Evolutionary conservation across 148 eudicot genomes (phyloP), one percentile per base, ranked within the genome.

Genomic region (Rhododendron kiyosumense): DNA sequence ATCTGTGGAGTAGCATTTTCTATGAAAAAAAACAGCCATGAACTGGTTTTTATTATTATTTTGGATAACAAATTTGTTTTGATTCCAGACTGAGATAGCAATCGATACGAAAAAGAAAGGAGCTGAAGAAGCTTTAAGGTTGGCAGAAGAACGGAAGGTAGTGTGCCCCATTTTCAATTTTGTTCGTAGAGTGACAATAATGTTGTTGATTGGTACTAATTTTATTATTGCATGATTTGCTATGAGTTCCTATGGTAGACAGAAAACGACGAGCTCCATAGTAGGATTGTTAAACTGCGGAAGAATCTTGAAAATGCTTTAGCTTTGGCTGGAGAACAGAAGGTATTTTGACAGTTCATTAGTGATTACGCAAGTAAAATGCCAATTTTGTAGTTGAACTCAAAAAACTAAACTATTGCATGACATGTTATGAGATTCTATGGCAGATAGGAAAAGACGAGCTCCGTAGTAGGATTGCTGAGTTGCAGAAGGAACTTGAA

Each of bases 131-230:
- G 69, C 90, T 57, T 30, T 85, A 38, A 85, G 48, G 75, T 85
- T 92, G 63, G 90, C 86, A 12, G 92, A 90, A 84, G 84, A 84
- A 54, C 92, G 89, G 28, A 85, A 84, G 90, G 92, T 81, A 63
- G 18, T 76, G 24, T 71, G 30, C 24, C 6, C 79, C 28, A 30
- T 32, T 57, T 52, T 51, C 13, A 41, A 45, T 13, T 57, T 17
- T 57, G 6, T 18, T 57, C 18, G 63, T 17, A 18, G 63, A 57
- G 63, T 57, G 63, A 57, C 63, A 57, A 4, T 57, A 15, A 20
- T 18, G 24, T 57, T 0, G 63, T 57, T 18, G 63, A 18, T 5
- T 0, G 7, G 63, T 57, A 18, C 24, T 57, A 57, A 57, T 57
- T 57, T 18, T 18, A 57, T 57, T 20, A 5, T 18, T 57, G 63